Percentiles rank a stretch among this genome's conserved stretches.
phyloP scores from a whole-genome alignment of 1,284 basidiomycete genomes.

The Pyrrhoderma noxium region DNA sequence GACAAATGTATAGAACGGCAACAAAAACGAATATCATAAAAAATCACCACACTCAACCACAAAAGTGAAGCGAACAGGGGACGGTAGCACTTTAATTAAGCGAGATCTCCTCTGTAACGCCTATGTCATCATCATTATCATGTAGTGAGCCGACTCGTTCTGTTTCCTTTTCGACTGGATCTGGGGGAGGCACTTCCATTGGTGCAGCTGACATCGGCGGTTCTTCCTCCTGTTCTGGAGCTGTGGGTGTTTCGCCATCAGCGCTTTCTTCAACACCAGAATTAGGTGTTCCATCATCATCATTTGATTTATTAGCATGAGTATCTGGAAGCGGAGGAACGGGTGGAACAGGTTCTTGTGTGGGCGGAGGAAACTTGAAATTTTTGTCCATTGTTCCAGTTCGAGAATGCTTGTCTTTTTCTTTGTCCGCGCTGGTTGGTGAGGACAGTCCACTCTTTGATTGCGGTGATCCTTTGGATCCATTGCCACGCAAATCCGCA shows the following conservation, averaged over 20 bases:
- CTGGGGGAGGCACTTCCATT: constrained; percentile 67
- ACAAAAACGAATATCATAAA: too few relatives aligned
- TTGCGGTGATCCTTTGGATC: constrained; percentile 27
- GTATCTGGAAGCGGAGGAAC: constrained; percentile 21
- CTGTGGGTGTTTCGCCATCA: background rate
- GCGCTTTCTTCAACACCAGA: constrained; percentile 5
- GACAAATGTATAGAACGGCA: too few relatives aligned
- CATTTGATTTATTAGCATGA: constrained; percentile 2
- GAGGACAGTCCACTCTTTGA: constrained; percentile 39
- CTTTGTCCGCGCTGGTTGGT: constrained; percentile 19
- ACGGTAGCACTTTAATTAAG: constrained; percentile 27
- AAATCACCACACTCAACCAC: too few relatives aligned
- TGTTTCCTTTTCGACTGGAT: constrained; percentile 67
- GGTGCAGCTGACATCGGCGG: constrained; percentile 36
- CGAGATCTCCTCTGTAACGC: constrained; percentile 64
- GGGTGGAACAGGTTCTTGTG: constrained; percentile 24
- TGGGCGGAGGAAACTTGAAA: constrained; percentile 62
- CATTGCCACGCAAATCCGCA: constrained; percentile 23
- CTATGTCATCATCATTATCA: constrained; percentile 51
- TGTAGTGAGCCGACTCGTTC: constrained; percentile 23
- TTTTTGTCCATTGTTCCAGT: constrained; percentile 69
- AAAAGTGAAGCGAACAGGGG: too few relatives aligned
- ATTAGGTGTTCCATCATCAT: constrained; percentile 10
- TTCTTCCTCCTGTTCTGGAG: constrained; percentile 20
- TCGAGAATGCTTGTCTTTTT: constrained; percentile 24